These are phyloP conservation scores for Suillus placidus DNA, from an alignment of 768 basidiomycete genomes.

Conservation along the genomic window DNA sequence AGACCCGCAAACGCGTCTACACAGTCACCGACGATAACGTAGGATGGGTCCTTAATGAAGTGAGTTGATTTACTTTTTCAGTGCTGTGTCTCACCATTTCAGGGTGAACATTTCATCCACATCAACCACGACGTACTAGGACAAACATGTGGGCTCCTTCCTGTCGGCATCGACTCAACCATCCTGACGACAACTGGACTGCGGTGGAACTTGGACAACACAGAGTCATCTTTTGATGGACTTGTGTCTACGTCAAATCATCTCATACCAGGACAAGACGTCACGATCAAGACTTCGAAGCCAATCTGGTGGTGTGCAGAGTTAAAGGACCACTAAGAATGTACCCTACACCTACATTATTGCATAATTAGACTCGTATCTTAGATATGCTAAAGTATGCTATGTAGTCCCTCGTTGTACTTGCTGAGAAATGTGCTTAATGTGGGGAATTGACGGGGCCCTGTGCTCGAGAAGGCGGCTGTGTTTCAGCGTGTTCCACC, in stretches of 20 bases:
- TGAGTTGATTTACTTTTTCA: conserved; percentile 35
- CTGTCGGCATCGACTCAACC: conserved; percentile 80
- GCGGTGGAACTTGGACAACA: conserved; percentile 80
- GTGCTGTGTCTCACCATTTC: not conserved
- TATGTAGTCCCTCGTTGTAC: not conserved
- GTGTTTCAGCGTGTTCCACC: not conserved
- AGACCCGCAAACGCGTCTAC: conserved; percentile 58
- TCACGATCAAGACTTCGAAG: conserved; percentile 75
- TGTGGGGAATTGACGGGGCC: not conserved
- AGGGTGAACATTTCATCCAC: conserved; percentile 84
- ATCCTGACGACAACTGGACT: conserved; percentile 82
- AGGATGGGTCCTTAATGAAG: conserved; percentile 85
- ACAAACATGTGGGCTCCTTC: conserved; percentile 92
- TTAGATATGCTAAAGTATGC: not conserved
- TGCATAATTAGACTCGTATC: not conserved
- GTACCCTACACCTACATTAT: conserved; percentile 1
- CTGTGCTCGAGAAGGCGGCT: not conserved
- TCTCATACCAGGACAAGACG: conserved; percentile 65
- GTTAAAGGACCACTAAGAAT: conserved; percentile 37
- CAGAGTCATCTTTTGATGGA: conserved; percentile 79
- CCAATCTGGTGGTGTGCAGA: conserved; percentile 94
- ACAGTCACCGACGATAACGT: conserved; percentile 90
- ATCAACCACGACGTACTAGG: conserved; percentile 78
- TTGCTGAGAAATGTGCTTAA: not conserved
- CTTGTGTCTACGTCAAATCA: conserved; percentile 94